A percentile compares a stretch with the other conserved stretches of the same genome.
Evolutionary conservation across 257 asterid species (phyloP).

Genomic region (Haberlea rhodopensis): DNA sequence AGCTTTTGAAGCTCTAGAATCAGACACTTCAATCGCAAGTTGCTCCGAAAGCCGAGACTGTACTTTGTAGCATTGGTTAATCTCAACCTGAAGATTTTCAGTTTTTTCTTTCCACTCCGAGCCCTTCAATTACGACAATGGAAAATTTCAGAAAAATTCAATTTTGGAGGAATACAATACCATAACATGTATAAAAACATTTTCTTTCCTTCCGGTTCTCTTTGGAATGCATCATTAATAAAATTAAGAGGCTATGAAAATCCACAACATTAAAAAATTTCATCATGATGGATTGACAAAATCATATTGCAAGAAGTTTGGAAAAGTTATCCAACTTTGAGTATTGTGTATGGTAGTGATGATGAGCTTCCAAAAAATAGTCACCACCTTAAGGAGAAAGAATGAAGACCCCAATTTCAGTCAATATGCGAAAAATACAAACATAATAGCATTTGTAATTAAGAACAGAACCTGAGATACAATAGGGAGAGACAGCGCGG

Average conservation of each 20-base stretch:
- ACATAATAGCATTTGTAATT: too few relatives aligned
- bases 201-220: background rate
- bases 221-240: constrained; percentile 6
- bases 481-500: constrained; percentile 42
- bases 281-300: background rate
- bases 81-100: constrained; percentile 84
- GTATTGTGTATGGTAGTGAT: too few relatives aligned
- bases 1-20: constrained; percentile 73
- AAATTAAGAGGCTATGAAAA: constrained; percentile 6
- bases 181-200: background rate
- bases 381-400: too few relatives aligned
- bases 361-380: too few relatives aligned
- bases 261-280: background rate
- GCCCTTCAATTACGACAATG: constrained; percentile 41
- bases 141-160: too few relatives aligned
- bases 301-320: background rate
- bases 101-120: constrained; percentile 97
- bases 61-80: constrained; percentile 95
- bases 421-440: too few relatives aligned
- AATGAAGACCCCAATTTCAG: too few relatives aligned
- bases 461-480: constrained; percentile 34
- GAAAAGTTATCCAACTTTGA: background rate
- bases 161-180: background rate
- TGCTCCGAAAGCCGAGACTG: constrained; percentile 93
- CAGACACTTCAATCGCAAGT: constrained; percentile 98